These are phyloP conservation scores for Penicillium manginii DNA, from an alignment of 495 filamentous ascomycete species.

Conservation along the genomic window DNA sequence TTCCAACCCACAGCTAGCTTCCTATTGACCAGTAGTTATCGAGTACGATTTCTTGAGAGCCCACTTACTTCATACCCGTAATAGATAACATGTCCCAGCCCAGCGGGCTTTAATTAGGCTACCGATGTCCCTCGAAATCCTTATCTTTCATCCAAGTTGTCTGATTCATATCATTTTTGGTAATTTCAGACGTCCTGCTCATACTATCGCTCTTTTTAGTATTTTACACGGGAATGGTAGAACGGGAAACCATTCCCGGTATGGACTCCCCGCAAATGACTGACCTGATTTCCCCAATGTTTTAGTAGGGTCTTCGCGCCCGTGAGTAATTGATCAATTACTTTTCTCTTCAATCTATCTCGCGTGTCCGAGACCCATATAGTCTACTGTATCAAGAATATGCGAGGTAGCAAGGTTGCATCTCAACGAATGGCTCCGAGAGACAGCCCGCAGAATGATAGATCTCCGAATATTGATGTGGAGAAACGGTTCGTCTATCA, in stretches of 20 bases:
- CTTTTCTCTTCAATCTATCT: background rate
- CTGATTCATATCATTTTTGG: too few relatives aligned
- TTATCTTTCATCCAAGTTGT: too few relatives aligned
- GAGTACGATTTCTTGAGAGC: too few relatives aligned
- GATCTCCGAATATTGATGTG: background rate
- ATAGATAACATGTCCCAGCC: too few relatives aligned
- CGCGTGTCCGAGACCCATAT: too few relatives aligned
- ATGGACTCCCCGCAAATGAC: conserved; percentile 1
- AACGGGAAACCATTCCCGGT: conserved; percentile 5
- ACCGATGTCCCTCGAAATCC: too few relatives aligned
- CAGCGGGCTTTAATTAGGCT: too few relatives aligned
- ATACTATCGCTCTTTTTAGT: background rate
- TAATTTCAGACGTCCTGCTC: too few relatives aligned
- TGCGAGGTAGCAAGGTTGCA: background rate
- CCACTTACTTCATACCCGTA: too few relatives aligned
- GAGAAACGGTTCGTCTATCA: conserved; percentile 1
- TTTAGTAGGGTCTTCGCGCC: background rate
- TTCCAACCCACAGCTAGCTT: too few relatives aligned
- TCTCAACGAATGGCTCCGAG: background rate
- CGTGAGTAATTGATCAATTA: conserved; percentile 1
- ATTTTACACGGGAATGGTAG: conserved; percentile 3
- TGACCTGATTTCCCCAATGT: background rate
- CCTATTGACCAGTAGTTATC: too few relatives aligned
- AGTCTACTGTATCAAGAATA: background rate
- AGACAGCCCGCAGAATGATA: background rate